Evolutionary conservation across 2,329 filamentous ascomycete species (phyloP), one percentile per base, ranked within the genome.

Genomic region (Penicillium sp.): DNA sequence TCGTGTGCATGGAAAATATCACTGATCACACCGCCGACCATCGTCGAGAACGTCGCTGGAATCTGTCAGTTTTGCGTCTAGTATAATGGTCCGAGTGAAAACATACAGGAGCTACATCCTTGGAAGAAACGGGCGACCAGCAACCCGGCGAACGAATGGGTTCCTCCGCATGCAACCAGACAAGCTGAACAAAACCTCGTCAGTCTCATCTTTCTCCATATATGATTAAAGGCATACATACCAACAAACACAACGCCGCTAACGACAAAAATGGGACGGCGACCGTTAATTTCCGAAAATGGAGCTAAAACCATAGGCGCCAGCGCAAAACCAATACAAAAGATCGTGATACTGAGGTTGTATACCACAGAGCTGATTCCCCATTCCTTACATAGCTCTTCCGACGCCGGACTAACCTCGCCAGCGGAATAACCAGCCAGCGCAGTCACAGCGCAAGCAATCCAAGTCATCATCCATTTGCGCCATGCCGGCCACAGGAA

Each of bases 261-360:
- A 1, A 80, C 79, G 23, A 92, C 80, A 66, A 96, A 94, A 31
- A 96, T 89, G 0, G 92, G 90, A 53, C 90, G 86, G 2, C 92
- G 85, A 3, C 92, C 92, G 73, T 94, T 91, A 69, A 95, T 88
- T 74, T 97, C 92, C 1, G 88, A 91, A 61, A 96, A 88, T 0
- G 92, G 92, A 0, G 92, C 92, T 0, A 96, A 81, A 1, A 90
- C 80, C 92, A 97, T 96, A 0, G 92, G 92, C 0, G 90, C 89
- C 23, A 92, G 73, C 0, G 83, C 90, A 63, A 96, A 96, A 3
- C 92, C 92, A 31, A 82, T 67, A 44, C 90, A 94, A 72, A 94
- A 97, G 0, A 85, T 83, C 0, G 92, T 95, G 57, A 96, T 89
- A 31, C 90, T 90, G 1, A 86, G 78, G 5, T 89, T 77, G n/a